Percentiles rank a stretch among this genome's conserved stretches.
These are phyloP conservation scores for Petunia secreta DNA, from an alignment of 257 asterid genomes.

Conservation along the genomic window DNA sequence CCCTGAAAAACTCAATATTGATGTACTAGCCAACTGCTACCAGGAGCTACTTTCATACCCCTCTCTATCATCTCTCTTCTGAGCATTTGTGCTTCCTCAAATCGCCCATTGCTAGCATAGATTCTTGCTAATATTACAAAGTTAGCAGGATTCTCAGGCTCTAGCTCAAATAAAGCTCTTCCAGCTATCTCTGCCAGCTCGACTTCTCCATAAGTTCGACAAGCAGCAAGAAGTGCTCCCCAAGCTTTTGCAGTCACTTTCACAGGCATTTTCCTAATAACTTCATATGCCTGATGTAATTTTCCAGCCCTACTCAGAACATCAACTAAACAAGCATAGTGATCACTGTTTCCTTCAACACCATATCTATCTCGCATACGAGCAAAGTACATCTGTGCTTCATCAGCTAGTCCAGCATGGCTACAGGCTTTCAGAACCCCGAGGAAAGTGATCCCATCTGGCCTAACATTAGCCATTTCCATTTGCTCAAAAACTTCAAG, in stretches of 20 bases:
- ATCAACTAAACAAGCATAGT: constrained; percentile 56
- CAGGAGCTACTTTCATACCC: constrained; percentile 44
- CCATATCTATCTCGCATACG: constrained; percentile 37
- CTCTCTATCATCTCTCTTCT: constrained; percentile 49
- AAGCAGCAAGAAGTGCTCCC: constrained; percentile 61
- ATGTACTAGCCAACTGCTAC: constrained; percentile 53
- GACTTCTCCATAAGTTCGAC: constrained; percentile 55
- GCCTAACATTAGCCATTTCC: constrained; percentile 44
- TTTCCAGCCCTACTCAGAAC: constrained; percentile 53
- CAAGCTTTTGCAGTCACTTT: constrained; percentile 57
- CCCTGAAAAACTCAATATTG: neutral
- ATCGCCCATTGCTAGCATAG: constrained; percentile 40
- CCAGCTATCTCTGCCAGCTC: constrained; percentile 56
- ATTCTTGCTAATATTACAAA: constrained; percentile 46
- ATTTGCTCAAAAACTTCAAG: constrained; percentile 40
- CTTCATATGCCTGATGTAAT: constrained; percentile 47
- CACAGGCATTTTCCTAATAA: constrained; percentile 45
- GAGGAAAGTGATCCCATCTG: constrained; percentile 52
- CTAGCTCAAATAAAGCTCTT: constrained; percentile 48
- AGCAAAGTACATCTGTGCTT: constrained; percentile 42
- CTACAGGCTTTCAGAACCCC: constrained; percentile 60
- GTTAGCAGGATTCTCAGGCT: constrained; percentile 56
- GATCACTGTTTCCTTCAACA: constrained; percentile 47
- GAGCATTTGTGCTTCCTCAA: constrained; percentile 40
- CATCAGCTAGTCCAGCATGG: constrained; percentile 53